A percentile compares a stretch with the other conserved stretches of the same genome.
phyloP scores from a whole-genome alignment of 306 rosid genomes.

The Lotus japonicus region DNA sequence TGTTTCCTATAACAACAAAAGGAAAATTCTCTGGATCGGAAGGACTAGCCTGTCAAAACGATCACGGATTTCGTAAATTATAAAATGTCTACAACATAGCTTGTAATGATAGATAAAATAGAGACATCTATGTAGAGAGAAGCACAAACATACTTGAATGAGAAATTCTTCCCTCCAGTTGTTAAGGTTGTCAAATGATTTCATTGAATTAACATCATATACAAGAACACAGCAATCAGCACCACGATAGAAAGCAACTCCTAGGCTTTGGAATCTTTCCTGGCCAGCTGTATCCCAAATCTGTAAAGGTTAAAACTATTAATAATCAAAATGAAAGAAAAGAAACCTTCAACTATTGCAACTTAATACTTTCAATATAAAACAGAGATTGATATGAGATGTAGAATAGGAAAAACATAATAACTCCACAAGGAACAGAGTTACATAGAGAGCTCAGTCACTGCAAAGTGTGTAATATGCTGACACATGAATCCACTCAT shows the following conservation, averaged over 20 bases:
- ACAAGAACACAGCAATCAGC: constrained; percentile 99
- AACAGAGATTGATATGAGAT: neutral
- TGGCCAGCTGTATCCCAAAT: constrained; percentile 99
- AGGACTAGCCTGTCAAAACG: constrained; percentile 82
- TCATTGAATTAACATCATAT: constrained; percentile 94
- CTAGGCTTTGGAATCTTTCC: constrained; percentile 97
- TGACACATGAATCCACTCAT: neutral
- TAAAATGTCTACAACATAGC: neutral
- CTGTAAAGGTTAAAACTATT: constrained; percentile 28
- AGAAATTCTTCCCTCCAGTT: constrained; percentile 99
- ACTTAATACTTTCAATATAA: neutral
- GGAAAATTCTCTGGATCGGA: constrained; percentile 99
- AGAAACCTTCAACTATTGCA: neutral
- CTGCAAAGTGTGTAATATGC: neutral
- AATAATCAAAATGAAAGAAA: neutral
- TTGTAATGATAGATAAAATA: neutral
- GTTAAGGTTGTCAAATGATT: constrained; percentile 94
- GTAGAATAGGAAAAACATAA: neutral
- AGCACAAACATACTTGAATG: constrained; percentile 58
- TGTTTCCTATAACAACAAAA: constrained; percentile 95
- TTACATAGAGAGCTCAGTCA: neutral
- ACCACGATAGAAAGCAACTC: constrained; percentile 98
- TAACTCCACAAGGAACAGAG: neutral
- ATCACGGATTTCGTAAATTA: constrained; percentile 20
- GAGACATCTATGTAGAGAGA: constrained; percentile 1